Evolutionary conservation across 2,329 filamentous ascomycete species (phyloP), one percentile per base, ranked within the genome.

Genomic region (Didymella pinodella): DNA sequence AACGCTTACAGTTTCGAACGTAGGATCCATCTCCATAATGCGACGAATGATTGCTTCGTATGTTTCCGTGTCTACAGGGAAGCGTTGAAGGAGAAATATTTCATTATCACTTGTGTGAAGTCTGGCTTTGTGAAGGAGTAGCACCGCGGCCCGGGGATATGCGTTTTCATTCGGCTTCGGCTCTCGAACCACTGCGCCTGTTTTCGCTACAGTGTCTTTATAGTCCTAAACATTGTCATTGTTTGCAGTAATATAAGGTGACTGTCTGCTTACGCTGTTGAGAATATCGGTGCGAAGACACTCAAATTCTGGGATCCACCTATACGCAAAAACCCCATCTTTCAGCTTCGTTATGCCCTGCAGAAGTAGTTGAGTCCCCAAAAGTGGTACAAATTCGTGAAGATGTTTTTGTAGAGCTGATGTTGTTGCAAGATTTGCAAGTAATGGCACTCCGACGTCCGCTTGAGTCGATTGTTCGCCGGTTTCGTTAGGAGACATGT

Each of bases 351-450:
- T 44, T 44, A 44, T 44, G 41, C 41, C 41, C 25, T 28, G 16
- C 28, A 44, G 41, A 44, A 26, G 7, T 44, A 28, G n/a, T 28
- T 44, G 16, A 28, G 25, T 44, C 28, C 41, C 41, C 20, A 44
- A 44, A 16, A 44, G 41, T 44, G 16, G 41, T 44, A 16, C 20
- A 10, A 44, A 14, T 16, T 44, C 41, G 2, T 44, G 16, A 44
- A 44, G 41, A 44, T 44, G 25, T 26, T 6, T 44, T 44, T 44
- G 25, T 44, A 44, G 28, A 44, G 41, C 41, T 44, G 16, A 28
- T 44, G 41, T 44, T 44, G 41, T 44, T 44, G 41, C 25, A 44
- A 44, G 41, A 28, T 44, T 44, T 44, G 41, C 41, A 16, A 44
- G 41, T 28, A 44, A 44, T n/a, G 16, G 12, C 41, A 44, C 5